These are phyloP conservation scores for Oryza australiensis DNA, from an alignment of 176 grass and related monocot genomes.

Conservation along the genomic window DNA sequence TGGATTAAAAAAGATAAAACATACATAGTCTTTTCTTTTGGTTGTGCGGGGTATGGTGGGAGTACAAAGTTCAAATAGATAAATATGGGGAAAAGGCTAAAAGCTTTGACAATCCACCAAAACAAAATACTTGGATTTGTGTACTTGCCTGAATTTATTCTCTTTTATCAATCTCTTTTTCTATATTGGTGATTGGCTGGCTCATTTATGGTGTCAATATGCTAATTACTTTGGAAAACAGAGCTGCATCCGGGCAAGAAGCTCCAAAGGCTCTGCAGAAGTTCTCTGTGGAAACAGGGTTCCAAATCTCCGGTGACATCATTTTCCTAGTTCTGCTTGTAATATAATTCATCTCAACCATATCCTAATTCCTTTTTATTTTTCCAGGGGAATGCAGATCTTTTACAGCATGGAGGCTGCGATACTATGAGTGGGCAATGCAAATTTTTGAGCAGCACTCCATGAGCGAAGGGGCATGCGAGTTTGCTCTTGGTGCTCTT, in stretches of 20 bases:
- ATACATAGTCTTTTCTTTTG: background rate
- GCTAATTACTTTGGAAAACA: slow-evolving; percentile 40
- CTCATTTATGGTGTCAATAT: slow-evolving; percentile 26
- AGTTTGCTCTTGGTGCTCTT: slow-evolving; percentile 95
- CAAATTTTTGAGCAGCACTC: slow-evolving; percentile 83
- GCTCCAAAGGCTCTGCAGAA: slow-evolving; percentile 67
- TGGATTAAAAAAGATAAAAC: slow-evolving; percentile 8
- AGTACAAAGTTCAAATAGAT: slow-evolving; percentile 3
- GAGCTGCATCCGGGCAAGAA: slow-evolving; percentile 73
- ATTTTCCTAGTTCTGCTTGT: slow-evolving; percentile 28
- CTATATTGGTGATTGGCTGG: background rate
- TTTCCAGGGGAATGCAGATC: slow-evolving; percentile 62
- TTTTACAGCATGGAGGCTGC: slow-evolving; percentile 69
- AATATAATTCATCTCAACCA: slow-evolving; percentile 11
- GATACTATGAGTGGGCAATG: slow-evolving; percentile 94
- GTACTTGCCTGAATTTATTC: background rate
- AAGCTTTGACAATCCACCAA: background rate
- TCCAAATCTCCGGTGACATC: slow-evolving; percentile 70
- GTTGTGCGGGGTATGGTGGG: background rate
- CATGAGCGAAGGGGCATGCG: slow-evolving; percentile 75
- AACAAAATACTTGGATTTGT: slow-evolving; percentile 7
- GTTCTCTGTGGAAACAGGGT: slow-evolving; percentile 76
- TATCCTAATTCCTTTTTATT: slow-evolving; percentile 15
- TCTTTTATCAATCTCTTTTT: slow-evolving; percentile 25
- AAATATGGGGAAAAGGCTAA: background rate